These are phyloP conservation scores for Tetradesmus lagerheimii DNA, from an alignment of 139 green algal species.

Conservation along the genomic window DNA sequence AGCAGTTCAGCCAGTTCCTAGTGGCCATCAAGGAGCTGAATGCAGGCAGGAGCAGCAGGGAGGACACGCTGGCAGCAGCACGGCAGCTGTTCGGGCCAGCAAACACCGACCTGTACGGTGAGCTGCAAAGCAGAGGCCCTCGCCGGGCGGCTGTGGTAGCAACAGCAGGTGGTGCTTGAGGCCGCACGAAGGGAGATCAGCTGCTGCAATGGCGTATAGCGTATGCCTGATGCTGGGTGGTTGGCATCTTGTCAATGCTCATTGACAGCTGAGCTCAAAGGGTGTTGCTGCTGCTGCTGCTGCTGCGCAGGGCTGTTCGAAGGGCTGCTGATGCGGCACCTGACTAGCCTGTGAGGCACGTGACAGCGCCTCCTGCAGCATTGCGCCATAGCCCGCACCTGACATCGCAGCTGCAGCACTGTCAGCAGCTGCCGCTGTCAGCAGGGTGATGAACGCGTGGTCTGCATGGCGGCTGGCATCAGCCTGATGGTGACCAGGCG, in stretches of 20 bases:
- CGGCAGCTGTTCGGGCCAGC: constrained; percentile 72
- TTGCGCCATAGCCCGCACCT: no score
- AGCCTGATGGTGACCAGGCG: not conserved
- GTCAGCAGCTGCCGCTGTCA: not conserved
- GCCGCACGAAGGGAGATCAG: not conserved
- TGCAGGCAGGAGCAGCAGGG: constrained; percentile 70
- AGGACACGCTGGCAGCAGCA: constrained; percentile 77
- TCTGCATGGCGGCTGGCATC: no score
- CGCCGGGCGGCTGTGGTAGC: not conserved
- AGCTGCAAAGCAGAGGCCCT: not conserved
- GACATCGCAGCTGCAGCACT: not conserved
- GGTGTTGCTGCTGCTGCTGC: not conserved
- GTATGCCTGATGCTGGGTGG: no score
- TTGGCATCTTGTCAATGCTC: not conserved
- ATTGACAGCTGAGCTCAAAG: not conserved
- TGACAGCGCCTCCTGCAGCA: not conserved
- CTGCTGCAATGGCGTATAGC: no score
- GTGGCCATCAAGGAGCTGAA: constrained; percentile 88
- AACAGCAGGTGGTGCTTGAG: not conserved
- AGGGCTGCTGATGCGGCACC: constrained; percentile 31
- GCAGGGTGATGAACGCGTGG: not conserved
- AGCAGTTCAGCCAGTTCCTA: constrained; percentile 86
- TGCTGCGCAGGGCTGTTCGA: constrained; percentile 41
- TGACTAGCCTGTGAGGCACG: constrained; percentile 20
- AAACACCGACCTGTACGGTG: constrained; percentile 79